A percentile compares a stretch with the other conserved stretches of the same genome.
Conservation (phyloP, 2,329 filamentous ascomycete genomes). For the Akanthomyces uredinophilus region DNA sequence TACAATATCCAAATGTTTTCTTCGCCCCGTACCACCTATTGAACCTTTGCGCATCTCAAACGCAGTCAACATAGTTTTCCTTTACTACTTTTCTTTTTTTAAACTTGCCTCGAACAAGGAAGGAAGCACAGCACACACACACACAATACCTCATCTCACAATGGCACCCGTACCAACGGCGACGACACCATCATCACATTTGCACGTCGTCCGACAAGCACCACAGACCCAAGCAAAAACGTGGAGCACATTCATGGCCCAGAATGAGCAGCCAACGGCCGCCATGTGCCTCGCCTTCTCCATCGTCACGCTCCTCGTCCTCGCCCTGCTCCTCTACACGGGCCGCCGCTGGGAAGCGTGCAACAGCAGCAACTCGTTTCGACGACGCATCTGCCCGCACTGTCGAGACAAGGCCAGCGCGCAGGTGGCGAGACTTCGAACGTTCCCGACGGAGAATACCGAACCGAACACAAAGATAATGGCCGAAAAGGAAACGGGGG, state of each 20-base stretch:
- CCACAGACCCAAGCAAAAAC: background rate
- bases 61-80: no score
- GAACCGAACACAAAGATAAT: background rate
- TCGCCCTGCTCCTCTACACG: conserved; percentile 2
- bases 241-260: background rate
- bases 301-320: background rate
- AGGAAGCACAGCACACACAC: background rate
- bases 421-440: background rate
- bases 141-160: background rate
- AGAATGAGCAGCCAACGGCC: background rate
- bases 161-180: background rate
- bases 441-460: background rate
- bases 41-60: no score
- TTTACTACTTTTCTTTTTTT: no score
- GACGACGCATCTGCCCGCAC: background rate
- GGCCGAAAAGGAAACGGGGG: background rate
- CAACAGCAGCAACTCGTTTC: background rate
- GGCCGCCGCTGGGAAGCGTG: conserved; percentile 1
- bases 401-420: background rate
- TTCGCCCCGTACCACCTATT: no score
- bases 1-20: no score
- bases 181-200: background rate
- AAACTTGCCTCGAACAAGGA: background rate
- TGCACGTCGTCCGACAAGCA: background rate
- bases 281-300: background rate